phyloP scores from a whole-genome alignment of 2,329 filamentous ascomycete genomes.

The Stagonosporopsis cucurbitacearum region DNA sequence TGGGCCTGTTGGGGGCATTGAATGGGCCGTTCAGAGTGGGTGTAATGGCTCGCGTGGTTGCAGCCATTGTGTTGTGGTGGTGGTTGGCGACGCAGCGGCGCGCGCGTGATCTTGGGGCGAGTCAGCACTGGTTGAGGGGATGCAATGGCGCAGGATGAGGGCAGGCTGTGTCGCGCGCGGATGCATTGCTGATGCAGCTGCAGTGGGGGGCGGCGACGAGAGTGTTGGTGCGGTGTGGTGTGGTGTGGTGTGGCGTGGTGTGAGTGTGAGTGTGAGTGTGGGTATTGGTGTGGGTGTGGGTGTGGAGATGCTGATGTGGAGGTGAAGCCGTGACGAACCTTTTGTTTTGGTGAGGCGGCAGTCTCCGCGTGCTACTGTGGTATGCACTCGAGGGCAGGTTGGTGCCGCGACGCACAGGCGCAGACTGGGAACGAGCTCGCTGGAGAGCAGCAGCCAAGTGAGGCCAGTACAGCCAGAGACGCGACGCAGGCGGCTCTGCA shows the following conservation, averaged over 20 bases:
- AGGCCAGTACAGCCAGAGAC: slow-evolving; percentile 8
- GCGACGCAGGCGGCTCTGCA: slow-evolving; percentile 27
- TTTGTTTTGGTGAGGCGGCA: slow-evolving; percentile 22
- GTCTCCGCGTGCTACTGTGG: slow-evolving; percentile 23
- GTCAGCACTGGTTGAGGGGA: slow-evolving; percentile 18
- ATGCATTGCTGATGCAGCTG: slow-evolving; percentile 1
- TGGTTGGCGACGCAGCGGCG: slow-evolving; percentile 1
- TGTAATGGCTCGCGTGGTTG: slow-evolving; percentile 53
- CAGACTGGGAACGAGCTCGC: slow-evolving; percentile 21
- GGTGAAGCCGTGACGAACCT: slow-evolving; percentile 29
- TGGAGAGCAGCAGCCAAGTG: slow-evolving; percentile 20
- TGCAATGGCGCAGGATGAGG: neutral
- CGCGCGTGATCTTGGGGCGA: slow-evolving; percentile 8
- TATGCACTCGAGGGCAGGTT: slow-evolving; percentile 1
- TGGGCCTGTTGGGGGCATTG: slow-evolving; percentile 47
- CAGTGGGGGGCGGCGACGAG: neutral
- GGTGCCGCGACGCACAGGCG: slow-evolving; percentile 17
- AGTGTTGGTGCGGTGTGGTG: too few species aligned
- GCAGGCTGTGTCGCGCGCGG: neutral
- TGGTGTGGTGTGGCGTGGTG: too few species aligned
- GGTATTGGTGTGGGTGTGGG: too few species aligned
- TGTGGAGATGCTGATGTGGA: too few species aligned
- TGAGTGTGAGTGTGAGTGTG: too few species aligned
- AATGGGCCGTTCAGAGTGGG: slow-evolving; percentile 52
- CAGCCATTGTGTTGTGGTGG: slow-evolving; percentile 50